Evolutionary conservation across 2,329 filamentous ascomycete genomes (phyloP).

Genomic region (Tolypocladium sp.): DNA sequence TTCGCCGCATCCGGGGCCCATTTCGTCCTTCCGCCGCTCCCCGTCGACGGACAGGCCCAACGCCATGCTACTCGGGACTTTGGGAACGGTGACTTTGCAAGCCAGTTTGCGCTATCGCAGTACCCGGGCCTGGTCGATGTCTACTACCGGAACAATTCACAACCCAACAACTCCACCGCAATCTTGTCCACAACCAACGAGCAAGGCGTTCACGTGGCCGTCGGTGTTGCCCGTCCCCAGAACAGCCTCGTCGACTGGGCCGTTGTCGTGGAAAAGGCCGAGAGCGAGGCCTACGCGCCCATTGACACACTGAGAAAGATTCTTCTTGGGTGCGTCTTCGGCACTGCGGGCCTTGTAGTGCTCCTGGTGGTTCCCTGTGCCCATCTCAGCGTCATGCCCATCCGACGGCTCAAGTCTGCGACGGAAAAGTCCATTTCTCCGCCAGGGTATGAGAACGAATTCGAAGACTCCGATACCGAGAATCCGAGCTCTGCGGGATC

Average conservation of each 20-base stretch:
- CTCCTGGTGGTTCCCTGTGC: conserved; percentile 69
- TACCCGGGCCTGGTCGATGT: conserved; percentile 57
- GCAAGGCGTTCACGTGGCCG: conserved; percentile 57
- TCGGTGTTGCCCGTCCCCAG: conserved; percentile 68
- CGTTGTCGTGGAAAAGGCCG: conserved; percentile 68
- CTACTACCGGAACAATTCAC: conserved; percentile 40
- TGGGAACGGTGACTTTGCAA: conserved; percentile 28
- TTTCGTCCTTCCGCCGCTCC: conserved; percentile 51
- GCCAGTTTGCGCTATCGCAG: conserved; percentile 46
- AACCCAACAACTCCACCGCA: conserved; percentile 57
- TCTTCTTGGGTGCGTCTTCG: conserved; percentile 76
- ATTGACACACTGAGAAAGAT: conserved; percentile 70
- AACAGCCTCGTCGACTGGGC: conserved; percentile 71
- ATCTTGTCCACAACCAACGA: conserved; percentile 65
- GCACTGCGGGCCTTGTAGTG: conserved; percentile 64
- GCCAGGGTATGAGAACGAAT: conserved; percentile 43
- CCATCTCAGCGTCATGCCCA: conserved; percentile 73
- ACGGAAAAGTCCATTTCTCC: conserved; percentile 66
- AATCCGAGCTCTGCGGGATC: conserved; percentile 33
- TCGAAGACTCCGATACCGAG: conserved; percentile 37
- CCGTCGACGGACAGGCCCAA: conserved; percentile 27
- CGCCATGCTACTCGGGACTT: conserved; percentile 32
- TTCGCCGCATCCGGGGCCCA: conserved; percentile 39
- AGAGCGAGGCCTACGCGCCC: conserved; percentile 64
- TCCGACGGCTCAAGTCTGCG: conserved; percentile 64